Conservation (phyloP, 495 filamentous ascomycete species). For the Elasticomyces elasticus region DNA sequence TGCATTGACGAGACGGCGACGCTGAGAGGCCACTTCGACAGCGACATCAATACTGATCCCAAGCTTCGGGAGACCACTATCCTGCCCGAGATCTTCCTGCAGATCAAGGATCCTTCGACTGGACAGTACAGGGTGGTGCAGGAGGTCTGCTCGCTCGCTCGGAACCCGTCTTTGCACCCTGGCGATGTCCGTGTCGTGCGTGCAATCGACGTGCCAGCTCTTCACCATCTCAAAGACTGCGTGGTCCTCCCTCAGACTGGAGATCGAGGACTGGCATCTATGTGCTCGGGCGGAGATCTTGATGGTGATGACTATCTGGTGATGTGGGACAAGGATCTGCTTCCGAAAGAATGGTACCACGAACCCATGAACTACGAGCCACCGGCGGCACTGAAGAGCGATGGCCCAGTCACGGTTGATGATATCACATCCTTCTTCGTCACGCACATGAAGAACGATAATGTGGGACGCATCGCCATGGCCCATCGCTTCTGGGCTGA, state of each 20-base stretch:
- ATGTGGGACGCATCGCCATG: constrained; percentile 65
- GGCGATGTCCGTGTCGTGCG: constrained; percentile 83
- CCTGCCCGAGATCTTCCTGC: constrained; percentile 82
- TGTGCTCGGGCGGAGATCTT: constrained; percentile 93
- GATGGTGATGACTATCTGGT: constrained; percentile 95
- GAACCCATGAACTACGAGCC: constrained; percentile 63
- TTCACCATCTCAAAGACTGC: constrained; percentile 70
- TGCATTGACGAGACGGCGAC: constrained; percentile 74
- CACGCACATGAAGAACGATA: constrained; percentile 86
- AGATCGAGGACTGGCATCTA: constrained; percentile 74
- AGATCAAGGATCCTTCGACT: constrained; percentile 47
- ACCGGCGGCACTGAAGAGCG: constrained; percentile 39
- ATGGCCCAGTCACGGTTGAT: constrained; percentile 50
- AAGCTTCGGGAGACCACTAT: neutral
- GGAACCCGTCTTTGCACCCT: constrained; percentile 90
- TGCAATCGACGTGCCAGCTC: constrained; percentile 63
- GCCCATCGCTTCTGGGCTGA: constrained; percentile 79
- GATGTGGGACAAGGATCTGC: constrained; percentile 75
- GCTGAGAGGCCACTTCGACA: constrained; percentile 56
- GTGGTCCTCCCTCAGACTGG: constrained; percentile 80
- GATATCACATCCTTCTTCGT: constrained; percentile 82
- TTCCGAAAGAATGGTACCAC: constrained; percentile 59
- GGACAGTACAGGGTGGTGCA: constrained; percentile 54
- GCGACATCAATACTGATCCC: constrained; percentile 15
- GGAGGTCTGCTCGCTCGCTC: constrained; percentile 72